Base-by-base conservation (phyloP, 2,329 filamentous ascomycete genomes). In the Aspergillus pseudoterreus region DNA sequence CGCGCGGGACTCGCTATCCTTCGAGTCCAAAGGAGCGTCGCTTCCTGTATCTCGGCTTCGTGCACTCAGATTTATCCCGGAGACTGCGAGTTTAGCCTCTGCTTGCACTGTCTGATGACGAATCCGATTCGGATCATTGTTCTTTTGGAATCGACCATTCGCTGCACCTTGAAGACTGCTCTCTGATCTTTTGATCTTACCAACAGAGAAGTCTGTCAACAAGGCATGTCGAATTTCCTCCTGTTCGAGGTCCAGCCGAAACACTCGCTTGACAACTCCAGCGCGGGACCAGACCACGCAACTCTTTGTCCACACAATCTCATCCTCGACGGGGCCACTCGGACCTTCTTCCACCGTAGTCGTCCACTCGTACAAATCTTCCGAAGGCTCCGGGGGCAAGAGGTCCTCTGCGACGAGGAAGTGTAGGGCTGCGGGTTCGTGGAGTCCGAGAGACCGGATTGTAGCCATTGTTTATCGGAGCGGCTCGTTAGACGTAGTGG, bases 221-320 rank as follows among this genome's bases (percentile, higher is more conserved):
- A 97, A 75, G 15, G 91, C 92, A 68, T 96, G 90, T n/a, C 83
- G 81, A 53, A 99, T 85, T 24, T 84, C 78, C 70, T 97, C 91
- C 59, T 91, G 88, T 70, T 97, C 92, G 19, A 90, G 78, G 54
- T 91, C 84, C 70, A 97, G 92, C 56, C 84, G 87, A 75, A 92
- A 96, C 47, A 87, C 83, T 70, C 92, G 90, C 63, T 89, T 87
- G 55, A 97, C 86, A 52, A 92, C 78, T 51, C 87, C 87, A 43
- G 90, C 91, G 52, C 90, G 84, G 36, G 90, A 95, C 92, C 92
- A 99, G 51, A 96, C 81, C 11, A 95, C 91, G 61, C 86, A 86
- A 53, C 82, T 78, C 22, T 83, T 78, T 10, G 91, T 94, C 47
- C 84, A 84, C 21, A 96, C 75, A 12, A 96, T 73, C 71, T 96